Evolutionary conservation across 108 stramenopile species (phyloP), one percentile per base, ranked within the genome.

Genomic region (Pseudonitzschia pungens): DNA sequence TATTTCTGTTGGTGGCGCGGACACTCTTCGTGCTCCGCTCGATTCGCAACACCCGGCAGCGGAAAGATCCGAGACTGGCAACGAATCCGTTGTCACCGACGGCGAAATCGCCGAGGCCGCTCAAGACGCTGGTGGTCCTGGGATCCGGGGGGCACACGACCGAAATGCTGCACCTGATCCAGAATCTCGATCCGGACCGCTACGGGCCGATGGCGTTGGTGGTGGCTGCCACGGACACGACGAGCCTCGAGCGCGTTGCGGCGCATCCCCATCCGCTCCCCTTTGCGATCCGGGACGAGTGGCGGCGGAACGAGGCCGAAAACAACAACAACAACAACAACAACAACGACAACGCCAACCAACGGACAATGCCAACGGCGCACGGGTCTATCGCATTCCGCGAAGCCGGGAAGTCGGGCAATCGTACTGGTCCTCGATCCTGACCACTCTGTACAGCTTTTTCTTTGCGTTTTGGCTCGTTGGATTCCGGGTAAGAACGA

Each of bases 61-160:
- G 15, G 32, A 62, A 62, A 62, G 60, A 62, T 15, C 60, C 60
- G 31, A 62, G 60, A 62, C 15, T 28, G 32, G 26, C 32, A 29
- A 18, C 32, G 18, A 56, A 20, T 27, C 21, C 5, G 1, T 33
- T 62, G 33, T 16, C 60, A 18, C n/a, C 2, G 14, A 0, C 29
- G 3, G 14, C 12, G 10, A n/a, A 15, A 26, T 11, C 12, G 33
- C 9, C 15, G 33, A 68, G 69, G 40, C 81, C 85, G 20, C 70
- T 85, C 27, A 81, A 82, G 42, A 90, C 90, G 10, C 52, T 95
- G 57, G 83, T 92, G 0, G 87, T 95, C 22, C 57, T 95, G 54
- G 94, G 94, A 14, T 91, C 90, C 14, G 95, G 95, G 24, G 95
- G 95, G 18, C 95, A 96, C 65, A 94, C 92, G 24, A 92, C 90